Base-by-base conservation (phyloP, 192 early-diverging fungal species). In the Obelidium mucronatum region DNA sequence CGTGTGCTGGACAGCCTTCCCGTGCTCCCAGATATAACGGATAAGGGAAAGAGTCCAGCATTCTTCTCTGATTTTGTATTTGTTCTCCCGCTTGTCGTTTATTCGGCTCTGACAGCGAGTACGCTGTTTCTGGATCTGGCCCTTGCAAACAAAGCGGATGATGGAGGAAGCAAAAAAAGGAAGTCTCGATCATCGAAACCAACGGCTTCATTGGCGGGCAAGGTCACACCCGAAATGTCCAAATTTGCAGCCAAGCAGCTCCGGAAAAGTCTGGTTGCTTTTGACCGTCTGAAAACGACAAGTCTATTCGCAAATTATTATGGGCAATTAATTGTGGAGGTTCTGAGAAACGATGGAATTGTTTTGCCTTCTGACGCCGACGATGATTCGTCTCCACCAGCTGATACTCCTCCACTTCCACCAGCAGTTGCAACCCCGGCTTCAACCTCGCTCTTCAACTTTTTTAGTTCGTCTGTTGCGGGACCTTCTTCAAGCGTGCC, bases 1-100 rank as follows among this genome's bases (percentile, higher is more conserved):
- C n/a, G 76, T 37, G 58, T 81, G 13, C 59, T 86, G 2, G 78
- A 82, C 33, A 72, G 76, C 30, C 42, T 84, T 22, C 70, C 83
- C 4, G 67, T 53, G 8, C 22, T 51, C 22, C 19, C 15, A 24
- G 48, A 35, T 26, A 19, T 33, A 22, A 26, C 11, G 19, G 35
- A 33, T n/a, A 71, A 71, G 35, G 52, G 68, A 74, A 75, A 76
- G 24, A 39, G 24, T 13, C 26, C 8, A 2, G 61, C 61, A 22
- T 2, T 6, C 15, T 28, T 31, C 19, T 35, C 2, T 3, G 6
- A 28, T 39, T 86, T 75, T 76, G 80, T 81, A 26, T 86, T 83
- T 73, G 79, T 86, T 33, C 58, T 81, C 76, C 85, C 85, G 19
- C 67, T 84, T 19, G 70, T 86, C 1, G 85, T 86, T 22, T 86